Evolutionary conservation across 768 basidiomycete genomes (phyloP), one percentile per base, ranked within the genome.

Genomic region (Amanita muscaria): DNA sequence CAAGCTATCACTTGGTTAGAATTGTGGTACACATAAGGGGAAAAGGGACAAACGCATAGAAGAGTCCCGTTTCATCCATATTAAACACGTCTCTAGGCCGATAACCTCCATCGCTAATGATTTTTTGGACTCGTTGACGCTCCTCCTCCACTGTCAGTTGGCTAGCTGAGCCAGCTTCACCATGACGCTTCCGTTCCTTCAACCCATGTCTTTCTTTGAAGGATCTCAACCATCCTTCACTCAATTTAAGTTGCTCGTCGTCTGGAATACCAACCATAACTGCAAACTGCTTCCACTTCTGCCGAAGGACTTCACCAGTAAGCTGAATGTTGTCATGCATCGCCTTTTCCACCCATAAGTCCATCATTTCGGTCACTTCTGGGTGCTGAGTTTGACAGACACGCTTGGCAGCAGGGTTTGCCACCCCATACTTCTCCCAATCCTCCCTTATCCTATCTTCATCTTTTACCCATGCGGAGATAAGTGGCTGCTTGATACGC

Each of bases 231-330:
- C 64, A 72, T 2, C 67, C 64, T 25, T 64, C 45, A 36, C 63
- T 67, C 12, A 69, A 44, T 1, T 41, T 55, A 4, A 70, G 48
- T 1, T 51, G 29, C 4, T 69, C 58, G 10, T 69, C 62, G 2
- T 57, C 25, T 1, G 60, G 63, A 32, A 71, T 43, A 0, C 59
- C 52, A 29, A 23, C 53, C 23, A 59, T 44, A 11, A 66, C 55
- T 4, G 63, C 62, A 60, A 70, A 69, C 2, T 2, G 1, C 3
- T 10, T 53, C 59, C 62, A 67, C 49, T 70, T 68, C 24, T 62
- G 52, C 0, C 40, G 32, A 32, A 71, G 49, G 10, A 66, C 58
- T n/a, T 60, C 60, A 1, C 65, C 62, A 24, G 55, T 69, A 14
- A 72, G 22, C 0, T 55, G 14, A n/a, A 70, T 39, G 2, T 43